A percentile compares a stretch with the other conserved stretches of the same genome.
Conservation (phyloP, 331 rosid genomes). For the Phaseolus coccineus region DNA sequence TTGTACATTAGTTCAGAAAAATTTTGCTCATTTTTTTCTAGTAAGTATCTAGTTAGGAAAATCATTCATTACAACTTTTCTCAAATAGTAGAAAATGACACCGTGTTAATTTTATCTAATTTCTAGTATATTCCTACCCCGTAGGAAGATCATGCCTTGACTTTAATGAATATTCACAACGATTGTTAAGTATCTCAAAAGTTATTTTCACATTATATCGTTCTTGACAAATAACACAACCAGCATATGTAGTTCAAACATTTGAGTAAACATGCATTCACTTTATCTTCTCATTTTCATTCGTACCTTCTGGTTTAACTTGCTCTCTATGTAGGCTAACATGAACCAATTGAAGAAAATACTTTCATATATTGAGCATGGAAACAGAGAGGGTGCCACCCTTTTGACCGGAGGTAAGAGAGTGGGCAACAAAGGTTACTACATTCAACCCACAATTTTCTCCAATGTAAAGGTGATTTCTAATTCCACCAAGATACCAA, state of each 20-base stretch:
- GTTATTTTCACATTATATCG: no score
- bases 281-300: not conserved
- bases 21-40: no score
- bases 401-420: conserved; percentile 75
- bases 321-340: conserved; percentile 55
- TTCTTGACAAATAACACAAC: no score
- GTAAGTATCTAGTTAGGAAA: no score
- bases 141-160: no score
- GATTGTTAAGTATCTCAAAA: no score
- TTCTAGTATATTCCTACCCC: not conserved
- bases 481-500: conserved; percentile 4
- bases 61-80: no score
- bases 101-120: not conserved
- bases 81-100: not conserved
- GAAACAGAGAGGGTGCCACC: conserved; percentile 89
- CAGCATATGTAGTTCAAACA: no score
- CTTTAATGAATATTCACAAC: no score
- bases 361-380: conserved; percentile 71
- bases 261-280: conserved; percentile 35
- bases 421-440: conserved; percentile 69
- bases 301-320: not conserved
- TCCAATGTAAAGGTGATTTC: conserved; percentile 65
- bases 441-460: conserved; percentile 83
- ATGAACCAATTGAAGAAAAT: conserved; percentile 70
- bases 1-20: conserved; percentile 1